phyloP scores from a whole-genome alignment of 2,329 filamentous ascomycete genomes.

The Gnomoniopsis sp. region DNA sequence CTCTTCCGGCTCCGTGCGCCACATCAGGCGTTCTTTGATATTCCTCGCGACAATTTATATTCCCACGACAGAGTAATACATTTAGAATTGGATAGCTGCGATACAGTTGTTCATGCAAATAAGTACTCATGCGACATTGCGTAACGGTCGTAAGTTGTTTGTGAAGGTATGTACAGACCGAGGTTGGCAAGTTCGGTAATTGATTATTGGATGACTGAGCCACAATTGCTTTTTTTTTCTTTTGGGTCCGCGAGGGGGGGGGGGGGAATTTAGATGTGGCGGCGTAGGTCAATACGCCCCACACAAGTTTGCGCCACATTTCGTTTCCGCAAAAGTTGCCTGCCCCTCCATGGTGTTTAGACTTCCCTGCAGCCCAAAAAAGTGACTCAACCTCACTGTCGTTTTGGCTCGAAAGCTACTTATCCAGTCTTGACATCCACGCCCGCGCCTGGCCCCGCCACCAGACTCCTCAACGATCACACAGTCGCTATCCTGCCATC shows the following conservation, averaged over 20 bases:
- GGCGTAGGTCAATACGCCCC: neutral
- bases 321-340: neutral
- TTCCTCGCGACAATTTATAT: neutral
- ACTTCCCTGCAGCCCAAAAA: slow-evolving; percentile 11
- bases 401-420: no score
- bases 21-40: neutral
- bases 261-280: no score
- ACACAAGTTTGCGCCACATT: neutral
- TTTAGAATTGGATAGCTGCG: no score
- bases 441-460: neutral
- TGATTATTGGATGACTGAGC: no score
- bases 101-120: no score
- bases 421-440: no score
- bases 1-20: neutral
- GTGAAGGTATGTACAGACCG: no score
- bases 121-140: no score
- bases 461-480: neutral
- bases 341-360: slow-evolving; percentile 15
- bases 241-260: no score
- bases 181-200: no score
- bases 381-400: slow-evolving; percentile 16
- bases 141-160: no score
- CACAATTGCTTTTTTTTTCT: no score
- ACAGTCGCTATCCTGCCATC: neutral
- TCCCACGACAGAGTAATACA: neutral